Evolutionary conservation across 192 early-diverging fungal genomes (phyloP), one percentile per base, ranked within the genome.

Genomic region (Dimargaris cristalligena): DNA sequence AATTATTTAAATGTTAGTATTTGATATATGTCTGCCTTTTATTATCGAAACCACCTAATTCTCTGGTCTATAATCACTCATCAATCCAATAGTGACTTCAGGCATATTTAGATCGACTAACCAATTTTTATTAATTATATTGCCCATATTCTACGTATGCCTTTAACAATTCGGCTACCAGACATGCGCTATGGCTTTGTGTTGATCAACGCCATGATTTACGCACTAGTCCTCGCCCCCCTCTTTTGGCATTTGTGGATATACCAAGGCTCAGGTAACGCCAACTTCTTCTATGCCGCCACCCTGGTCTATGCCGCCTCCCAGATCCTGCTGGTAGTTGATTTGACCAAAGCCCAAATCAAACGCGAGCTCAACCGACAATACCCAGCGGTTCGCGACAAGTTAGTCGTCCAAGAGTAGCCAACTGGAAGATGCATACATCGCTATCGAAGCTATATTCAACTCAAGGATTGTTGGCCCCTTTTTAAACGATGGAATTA

Each of bases 211-310:
- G 58, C 89, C 35, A 80, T 90, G 25, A 13, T 88, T 20, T 90
- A 83, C 64, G 80, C 87, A 0, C 71, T 83, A 9, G 68, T 90
- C 8, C 73, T 97, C 47, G 83, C 83, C 0, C 94, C 94, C 0
- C 79, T 94, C 29, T 93, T 97, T 63, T 90, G 89, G 83, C 78
- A 92, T 60, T 69, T 93, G 38, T 99, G 96, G 96, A 85, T 97
- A 34, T 92, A 92, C 67, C 83, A 84, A 23, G 96, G 94, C 11
- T 86, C 83, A 54, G 96, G 92, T 28, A 99, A 99, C 71, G 89
- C 94, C 58, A 99, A 99, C 66, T 99, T 97, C 65, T 95, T 90
- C 64, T 99, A 94, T 63, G 91, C 94, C 3, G 92, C 94, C 14
- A 97, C 91, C 0, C 78, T 99, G 41, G 88, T 99, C 3, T 92